Evolutionary conservation across 2,329 filamentous ascomycete species (phyloP), one percentile per base, ranked within the genome.

Genomic region (Moelleriella libera): DNA sequence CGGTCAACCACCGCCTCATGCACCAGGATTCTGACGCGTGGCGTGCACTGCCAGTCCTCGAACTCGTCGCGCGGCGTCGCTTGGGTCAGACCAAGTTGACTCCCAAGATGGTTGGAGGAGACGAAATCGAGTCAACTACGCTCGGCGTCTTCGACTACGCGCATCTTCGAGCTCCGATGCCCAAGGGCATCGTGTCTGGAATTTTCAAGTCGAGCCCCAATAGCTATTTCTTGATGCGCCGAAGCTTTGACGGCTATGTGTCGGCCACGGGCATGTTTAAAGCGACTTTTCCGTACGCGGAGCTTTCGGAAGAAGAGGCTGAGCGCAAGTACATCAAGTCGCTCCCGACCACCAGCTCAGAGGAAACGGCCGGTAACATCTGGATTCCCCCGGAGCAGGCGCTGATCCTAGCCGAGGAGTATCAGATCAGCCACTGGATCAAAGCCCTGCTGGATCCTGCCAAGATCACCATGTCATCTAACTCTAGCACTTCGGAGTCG

Each of bases 151-250:
- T 98, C 63, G 92, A 97, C 66, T 98, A 98, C 65, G 90, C 89
- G 54, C 92, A 98, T 63, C 75, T 98, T 45, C 85, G 90, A 60
- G 90, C 89, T 51, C 90, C 92, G 11, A 70, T 98, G 44, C 92
- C 92, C 45, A 92, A 89, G 66, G 88, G 92, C 53, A 82, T 97
- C 55, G 79, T 82, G 30, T 95, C 89, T 5, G 92, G 92, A 60
- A 94, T 98, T 58, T 97, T 97, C 71, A 83, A 86, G 59, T 83
- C 82, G 50, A 82, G 82, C 61, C 90, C 92, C 5, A 88, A 88
- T 63, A 92, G 87, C 55, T 98, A 98, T 68, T 98, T 97, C 65
- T 70, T 98, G 57, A 98, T 98, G 86, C 82, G 87, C 66, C 83
- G 86, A 57, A 90, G 86, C 66, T 79, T 79, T 60, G 87, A 94